phyloP scores from a whole-genome alignment of 345 rosid species.

The Noccaea caerulescens region DNA sequence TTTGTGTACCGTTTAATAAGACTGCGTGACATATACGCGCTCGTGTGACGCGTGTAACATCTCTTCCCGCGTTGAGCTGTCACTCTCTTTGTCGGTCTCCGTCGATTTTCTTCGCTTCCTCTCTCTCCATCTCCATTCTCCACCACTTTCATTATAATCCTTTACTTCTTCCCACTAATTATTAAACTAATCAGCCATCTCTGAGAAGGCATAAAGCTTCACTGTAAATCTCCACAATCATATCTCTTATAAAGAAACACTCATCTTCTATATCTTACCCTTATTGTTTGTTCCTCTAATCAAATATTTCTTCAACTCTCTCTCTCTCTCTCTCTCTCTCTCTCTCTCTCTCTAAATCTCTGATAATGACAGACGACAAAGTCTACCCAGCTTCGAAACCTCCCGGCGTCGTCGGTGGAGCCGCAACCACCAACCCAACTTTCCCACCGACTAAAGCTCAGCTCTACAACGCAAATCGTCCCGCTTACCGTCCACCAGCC shows the following conservation, averaged over 20 bases:
- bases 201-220: slow-evolving; percentile 17
- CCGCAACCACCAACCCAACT: slow-evolving; percentile 45
- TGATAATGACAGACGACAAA: slow-evolving; percentile 60
- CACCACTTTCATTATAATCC: slow-evolving; percentile 18
- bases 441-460: slow-evolving; percentile 77
- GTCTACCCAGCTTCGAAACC: slow-evolving; percentile 68
- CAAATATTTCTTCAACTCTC: not conserved
- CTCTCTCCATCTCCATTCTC: slow-evolving; percentile 25
- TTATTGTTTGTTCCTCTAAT: not conserved
- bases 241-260: slow-evolving; percentile 21
- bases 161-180: not conserved
- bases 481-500: slow-evolving; percentile 76
- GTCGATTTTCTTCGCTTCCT: slow-evolving; percentile 18
- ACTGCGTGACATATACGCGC: slow-evolving; percentile 37
- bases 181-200: slow-evolving; percentile 18
- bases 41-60: slow-evolving; percentile 14
- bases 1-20: not conserved
- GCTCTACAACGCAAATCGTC: slow-evolving; percentile 67
- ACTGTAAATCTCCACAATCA: slow-evolving; percentile 18
- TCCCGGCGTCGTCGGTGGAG: slow-evolving; percentile 38
- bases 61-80: slow-evolving; percentile 45
- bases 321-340: slow-evolving; percentile 19
- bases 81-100: slow-evolving; percentile 41
- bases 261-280: slow-evolving; percentile 17
- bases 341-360: slow-evolving; percentile 22